Evolutionary conservation across 2,329 filamentous ascomycete genomes (phyloP).

Genomic region (Geosmithia morbida): DNA sequence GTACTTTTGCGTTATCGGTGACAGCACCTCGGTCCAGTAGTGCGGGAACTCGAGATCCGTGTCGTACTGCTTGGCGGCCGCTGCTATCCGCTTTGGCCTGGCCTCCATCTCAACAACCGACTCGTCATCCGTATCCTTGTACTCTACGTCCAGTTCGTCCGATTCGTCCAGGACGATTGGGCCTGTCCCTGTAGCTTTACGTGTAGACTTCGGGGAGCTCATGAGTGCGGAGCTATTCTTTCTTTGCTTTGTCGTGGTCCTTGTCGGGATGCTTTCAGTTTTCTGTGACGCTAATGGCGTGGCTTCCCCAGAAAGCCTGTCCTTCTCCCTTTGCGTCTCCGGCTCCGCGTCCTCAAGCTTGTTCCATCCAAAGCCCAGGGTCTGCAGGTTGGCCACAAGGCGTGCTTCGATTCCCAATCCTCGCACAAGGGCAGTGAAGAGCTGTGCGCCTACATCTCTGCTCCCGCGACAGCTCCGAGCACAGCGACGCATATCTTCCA

Average conservation of each 20-base stretch:
- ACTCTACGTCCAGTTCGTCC: conserved; percentile 26
- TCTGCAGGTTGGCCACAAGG: conserved; percentile 73
- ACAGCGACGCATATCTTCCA: conserved; percentile 52
- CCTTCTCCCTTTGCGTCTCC: conserved; percentile 11
- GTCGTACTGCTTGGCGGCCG: conserved; percentile 43
- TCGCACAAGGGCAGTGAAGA: conserved; percentile 76
- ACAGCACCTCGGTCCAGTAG: conserved; percentile 88
- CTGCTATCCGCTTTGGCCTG: conserved; percentile 21
- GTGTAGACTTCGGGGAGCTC: neutral
- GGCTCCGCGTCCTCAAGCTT: conserved; percentile 64
- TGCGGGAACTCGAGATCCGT: conserved; percentile 68
- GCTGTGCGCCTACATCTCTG: conserved; percentile 72
- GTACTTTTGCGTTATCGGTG: conserved; percentile 64
- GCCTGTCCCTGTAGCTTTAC: conserved; percentile 2
- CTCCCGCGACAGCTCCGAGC: conserved; percentile 66
- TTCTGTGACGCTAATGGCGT: neutral
- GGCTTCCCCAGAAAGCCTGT: neutral
- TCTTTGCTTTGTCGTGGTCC: conserved; percentile 1
- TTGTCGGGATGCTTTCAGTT: conserved; percentile 7
- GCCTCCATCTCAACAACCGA: conserved; percentile 41
- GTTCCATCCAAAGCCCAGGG: conserved; percentile 80
- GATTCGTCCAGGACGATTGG: conserved; percentile 19
- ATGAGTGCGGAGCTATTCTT: conserved; percentile 2
- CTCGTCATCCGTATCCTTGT: conserved; percentile 39
- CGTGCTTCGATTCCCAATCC: conserved; percentile 71